Conservation (phyloP, 2,329 filamentous ascomycete species). For the Penicillium olsonii region DNA sequence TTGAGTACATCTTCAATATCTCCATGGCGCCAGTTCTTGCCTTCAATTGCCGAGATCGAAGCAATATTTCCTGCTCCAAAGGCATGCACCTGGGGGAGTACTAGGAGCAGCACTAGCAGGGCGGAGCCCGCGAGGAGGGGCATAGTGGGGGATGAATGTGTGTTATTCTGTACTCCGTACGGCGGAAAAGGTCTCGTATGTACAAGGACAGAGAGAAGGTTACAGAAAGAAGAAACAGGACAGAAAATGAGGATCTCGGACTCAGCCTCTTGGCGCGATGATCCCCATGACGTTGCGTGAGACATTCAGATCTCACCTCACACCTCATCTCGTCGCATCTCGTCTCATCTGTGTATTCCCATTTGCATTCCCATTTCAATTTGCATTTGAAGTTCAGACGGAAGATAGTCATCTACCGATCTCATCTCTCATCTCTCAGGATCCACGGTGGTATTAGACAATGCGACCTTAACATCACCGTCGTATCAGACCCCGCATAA, state of each 20-base stretch:
- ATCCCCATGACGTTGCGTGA: slow-evolving; percentile 9
- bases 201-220: background rate
- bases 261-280: slow-evolving; percentile 7
- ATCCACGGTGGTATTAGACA: slow-evolving; percentile 19
- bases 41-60: slow-evolving; percentile 53
- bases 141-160: slow-evolving; percentile 14
- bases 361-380: too few relatives aligned
- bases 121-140: slow-evolving; percentile 29
- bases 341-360: too few relatives aligned
- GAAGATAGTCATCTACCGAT: background rate
- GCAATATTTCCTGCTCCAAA: slow-evolving; percentile 53
- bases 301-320: too few relatives aligned
- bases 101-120: slow-evolving; percentile 40
- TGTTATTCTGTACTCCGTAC: too few relatives aligned
- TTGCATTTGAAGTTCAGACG: too few relatives aligned
- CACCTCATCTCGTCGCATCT: too few relatives aligned
- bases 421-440: too few relatives aligned
- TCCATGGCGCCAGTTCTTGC: slow-evolving; percentile 56
- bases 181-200: background rate
- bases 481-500: background rate
- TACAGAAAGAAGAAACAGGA: background rate
- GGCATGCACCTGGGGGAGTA: slow-evolving; percentile 43
- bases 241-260: background rate
- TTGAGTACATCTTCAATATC: slow-evolving; percentile 83
- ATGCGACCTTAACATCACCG: background rate